Evolutionary conservation across 345 rosid species (phyloP).

Genomic region (Moricandia arvensis): DNA sequence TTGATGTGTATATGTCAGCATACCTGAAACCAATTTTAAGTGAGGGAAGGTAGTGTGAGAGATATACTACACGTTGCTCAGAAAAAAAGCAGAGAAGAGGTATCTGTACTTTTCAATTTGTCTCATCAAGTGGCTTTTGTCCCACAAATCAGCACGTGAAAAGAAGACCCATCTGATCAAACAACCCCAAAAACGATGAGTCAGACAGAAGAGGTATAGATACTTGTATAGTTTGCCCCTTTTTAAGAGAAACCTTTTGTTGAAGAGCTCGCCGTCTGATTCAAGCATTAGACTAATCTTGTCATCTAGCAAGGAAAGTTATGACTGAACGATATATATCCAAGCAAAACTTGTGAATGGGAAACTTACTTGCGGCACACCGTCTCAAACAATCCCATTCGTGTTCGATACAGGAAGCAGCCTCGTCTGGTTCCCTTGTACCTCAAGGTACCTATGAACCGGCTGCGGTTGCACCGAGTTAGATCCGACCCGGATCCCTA

Average conservation of each 20-base stretch:
- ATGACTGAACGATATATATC: too few relatives aligned
- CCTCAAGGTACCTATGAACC: slow-evolving; percentile 61
- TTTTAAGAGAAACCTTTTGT: slow-evolving; percentile 49
- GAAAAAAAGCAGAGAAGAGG: slow-evolving; percentile 6
- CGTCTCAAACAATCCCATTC: slow-evolving; percentile 60
- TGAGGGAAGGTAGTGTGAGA: background rate
- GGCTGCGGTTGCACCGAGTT: slow-evolving; percentile 49
- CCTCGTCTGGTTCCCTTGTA: slow-evolving; percentile 92
- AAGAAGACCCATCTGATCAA: slow-evolving; percentile 88
- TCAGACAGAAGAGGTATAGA: background rate
- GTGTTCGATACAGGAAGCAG: slow-evolving; percentile 85
- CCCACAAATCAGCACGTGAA: slow-evolving; percentile 93
- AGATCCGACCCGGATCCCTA: slow-evolving; percentile 41
- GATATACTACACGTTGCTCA: background rate
- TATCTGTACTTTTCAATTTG: slow-evolving; percentile 77
- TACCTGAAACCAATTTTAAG: slow-evolving; percentile 61
- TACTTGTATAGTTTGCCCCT: background rate
- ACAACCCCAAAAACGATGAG: background rate
- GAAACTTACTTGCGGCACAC: too few relatives aligned
- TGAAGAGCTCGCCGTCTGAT: slow-evolving; percentile 87
- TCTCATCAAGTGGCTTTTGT: slow-evolving; percentile 95
- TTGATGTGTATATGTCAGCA: slow-evolving; percentile 88
- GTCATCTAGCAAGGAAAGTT: too few relatives aligned
- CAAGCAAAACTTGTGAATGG: too few relatives aligned
- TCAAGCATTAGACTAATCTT: slow-evolving; percentile 87